Base-by-base conservation (phyloP, 2,329 filamentous ascomycete genomes). In the Fusarium sp. region DNA sequence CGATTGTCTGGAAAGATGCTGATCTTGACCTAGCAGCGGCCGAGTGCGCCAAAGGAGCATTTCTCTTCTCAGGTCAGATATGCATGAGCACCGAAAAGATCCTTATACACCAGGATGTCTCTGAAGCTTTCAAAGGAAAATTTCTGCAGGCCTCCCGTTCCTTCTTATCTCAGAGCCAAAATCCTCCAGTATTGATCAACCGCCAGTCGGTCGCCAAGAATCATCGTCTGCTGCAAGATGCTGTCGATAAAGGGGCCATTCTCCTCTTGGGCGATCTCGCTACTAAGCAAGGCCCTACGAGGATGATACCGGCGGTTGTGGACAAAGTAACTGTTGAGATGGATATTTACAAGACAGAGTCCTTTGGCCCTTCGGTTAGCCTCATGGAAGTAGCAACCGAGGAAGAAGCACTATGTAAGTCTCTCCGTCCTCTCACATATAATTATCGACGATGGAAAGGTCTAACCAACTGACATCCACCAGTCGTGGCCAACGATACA, bases 401-500 rank as follows among this genome's bases (percentile, higher is more conserved):
- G n/a, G 50, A 39, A 11, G 90, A 93, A 64, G 92, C 91, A 0
- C 77, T 95, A n/a, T 31, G 28, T 31, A 13, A 31, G 28, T 31
- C 28, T 31, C 5, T 31, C 10, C 10, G 13, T 13, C 10, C 9
- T 31, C 10, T 3, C 5, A 13, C 28, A 10, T 13, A 31, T 3
- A 11, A 4, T 31, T 31, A 6, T 31, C 10, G 13, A 31, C 26
- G 5, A 31, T 3, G 10, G 10, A 31, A 31, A 31, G 3, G 10
- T 31, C 28, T 31, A 31, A 31, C 10, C 10, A 13, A 11, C 10
- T 5, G 3, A 11, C 10, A 3, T 4, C 28, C 28, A 31, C 9
- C 28, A 31, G 79, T 83, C n/a, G 80, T 94, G 20, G 91, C 92
- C 9, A 95, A 95, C 74, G 90, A 94, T 71, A 92, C 90, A 3